phyloP scores from a whole-genome alignment of 2,329 filamentous ascomycete species.

The Hymenoscyphus scutula region DNA sequence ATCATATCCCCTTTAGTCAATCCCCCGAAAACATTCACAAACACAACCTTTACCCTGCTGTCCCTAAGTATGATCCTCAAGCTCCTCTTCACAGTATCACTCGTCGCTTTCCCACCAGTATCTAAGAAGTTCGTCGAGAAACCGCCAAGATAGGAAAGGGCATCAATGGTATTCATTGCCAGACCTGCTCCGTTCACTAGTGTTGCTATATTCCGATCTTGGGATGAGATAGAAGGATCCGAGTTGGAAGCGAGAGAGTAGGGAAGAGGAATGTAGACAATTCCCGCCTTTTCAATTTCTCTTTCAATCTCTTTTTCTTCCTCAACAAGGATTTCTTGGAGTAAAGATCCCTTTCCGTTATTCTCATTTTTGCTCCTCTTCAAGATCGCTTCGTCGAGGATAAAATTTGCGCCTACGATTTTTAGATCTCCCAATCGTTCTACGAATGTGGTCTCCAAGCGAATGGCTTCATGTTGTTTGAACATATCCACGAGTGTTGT shows the following conservation, averaged over 20 bases:
- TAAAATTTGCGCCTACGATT: constrained; percentile 54
- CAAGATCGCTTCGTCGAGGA: constrained; percentile 70
- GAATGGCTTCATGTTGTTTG: constrained; percentile 62
- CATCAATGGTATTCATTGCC: constrained; percentile 88
- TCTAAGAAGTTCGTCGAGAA: constrained; percentile 81
- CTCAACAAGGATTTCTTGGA: constrained; percentile 42
- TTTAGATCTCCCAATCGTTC: constrained; percentile 44
- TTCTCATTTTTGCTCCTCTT: constrained; percentile 58
- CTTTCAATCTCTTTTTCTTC: constrained; percentile 55
- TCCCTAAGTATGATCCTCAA: constrained; percentile 75
- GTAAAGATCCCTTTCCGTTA: constrained; percentile 55
- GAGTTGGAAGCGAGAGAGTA: background rate
- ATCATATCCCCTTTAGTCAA: constrained; percentile 71
- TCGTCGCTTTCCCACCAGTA: constrained; percentile 84
- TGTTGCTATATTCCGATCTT: constrained; percentile 68
- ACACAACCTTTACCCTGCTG: constrained; percentile 66
- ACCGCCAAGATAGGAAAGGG: constrained; percentile 65
- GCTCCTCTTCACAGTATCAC: constrained; percentile 72
- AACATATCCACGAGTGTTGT: constrained; percentile 57
- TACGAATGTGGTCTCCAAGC: constrained; percentile 52
- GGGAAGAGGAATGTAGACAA: constrained; percentile 70
- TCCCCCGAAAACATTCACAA: constrained; percentile 70
- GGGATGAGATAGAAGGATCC: constrained; percentile 25
- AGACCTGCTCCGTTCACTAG: constrained; percentile 87
- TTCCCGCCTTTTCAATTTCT: constrained; percentile 66